Evolutionary conservation across 208 protist species (phyloP).

Genomic region (Jaenimonas drosophilae): DNA sequence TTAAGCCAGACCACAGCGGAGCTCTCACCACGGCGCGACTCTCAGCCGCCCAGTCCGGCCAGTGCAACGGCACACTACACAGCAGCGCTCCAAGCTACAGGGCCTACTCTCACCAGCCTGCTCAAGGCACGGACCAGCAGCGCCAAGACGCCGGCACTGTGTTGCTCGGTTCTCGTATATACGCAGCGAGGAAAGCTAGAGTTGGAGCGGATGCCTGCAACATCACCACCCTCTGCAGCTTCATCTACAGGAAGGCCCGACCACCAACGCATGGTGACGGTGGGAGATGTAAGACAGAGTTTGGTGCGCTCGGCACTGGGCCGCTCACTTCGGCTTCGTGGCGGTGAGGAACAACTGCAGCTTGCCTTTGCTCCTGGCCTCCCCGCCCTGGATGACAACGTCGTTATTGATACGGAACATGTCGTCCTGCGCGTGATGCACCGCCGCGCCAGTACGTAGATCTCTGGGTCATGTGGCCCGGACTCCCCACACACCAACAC

Average conservation of each 20-base stretch:
- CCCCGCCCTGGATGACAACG: slow-evolving; percentile 12
- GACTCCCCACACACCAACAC: too few species aligned
- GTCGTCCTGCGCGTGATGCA: slow-evolving; percentile 27
- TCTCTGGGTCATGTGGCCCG: too few species aligned
- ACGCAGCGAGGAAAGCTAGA: slow-evolving; percentile 36
- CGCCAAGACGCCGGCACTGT: too few species aligned
- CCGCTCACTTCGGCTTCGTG: slow-evolving; percentile 22
- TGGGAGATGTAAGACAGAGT: slow-evolving; percentile 32
- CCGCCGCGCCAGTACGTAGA: not conserved
- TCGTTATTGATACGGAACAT: slow-evolving; percentile 11
- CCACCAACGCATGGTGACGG: slow-evolving; percentile 9
- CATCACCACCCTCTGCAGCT: not conserved
- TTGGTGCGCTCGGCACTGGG: slow-evolving; percentile 36
- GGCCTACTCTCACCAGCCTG: too few species aligned
- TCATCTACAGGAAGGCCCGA: not conserved
- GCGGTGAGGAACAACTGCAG: slow-evolving; percentile 7
- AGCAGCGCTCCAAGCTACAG: not conserved
- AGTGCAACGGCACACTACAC: not conserved
- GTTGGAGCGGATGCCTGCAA: slow-evolving; percentile 11
- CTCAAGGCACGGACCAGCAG: too few species aligned
- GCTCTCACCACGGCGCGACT: not conserved
- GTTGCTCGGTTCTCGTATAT: slow-evolving; percentile 21
- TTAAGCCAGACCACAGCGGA: not conserved
- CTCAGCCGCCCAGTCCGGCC: not conserved
- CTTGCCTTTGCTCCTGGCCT: slow-evolving; percentile 28